These are phyloP conservation scores for Beauveria australis DNA, from an alignment of 2,329 filamentous ascomycete genomes.

Conservation along the genomic window DNA sequence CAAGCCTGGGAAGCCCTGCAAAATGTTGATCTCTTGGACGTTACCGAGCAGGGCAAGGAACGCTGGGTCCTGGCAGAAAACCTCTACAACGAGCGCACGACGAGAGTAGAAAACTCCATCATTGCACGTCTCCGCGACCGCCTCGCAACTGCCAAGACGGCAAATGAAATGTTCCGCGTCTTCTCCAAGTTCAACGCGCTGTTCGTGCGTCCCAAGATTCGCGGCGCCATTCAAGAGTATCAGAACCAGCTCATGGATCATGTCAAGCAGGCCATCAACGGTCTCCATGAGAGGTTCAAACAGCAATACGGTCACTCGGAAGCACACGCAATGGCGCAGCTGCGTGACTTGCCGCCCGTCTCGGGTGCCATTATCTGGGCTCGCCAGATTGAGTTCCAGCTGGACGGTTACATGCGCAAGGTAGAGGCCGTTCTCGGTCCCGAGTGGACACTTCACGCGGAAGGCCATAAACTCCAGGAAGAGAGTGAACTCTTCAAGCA, in stretches of 20 bases:
- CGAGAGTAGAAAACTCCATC: constrained; percentile 96
- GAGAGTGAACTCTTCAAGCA: constrained; percentile 92
- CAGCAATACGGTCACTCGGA: constrained; percentile 98
- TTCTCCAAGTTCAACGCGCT: constrained; percentile 99
- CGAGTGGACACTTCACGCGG: constrained; percentile 89
- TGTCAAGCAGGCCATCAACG: constrained; percentile 90
- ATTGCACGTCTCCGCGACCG: constrained; percentile 89
- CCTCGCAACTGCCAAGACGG: constrained; percentile 89
- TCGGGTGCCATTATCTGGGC: constrained; percentile 98
- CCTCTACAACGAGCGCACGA: constrained; percentile 94
- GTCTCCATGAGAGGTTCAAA: constrained; percentile 94
- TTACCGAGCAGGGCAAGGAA: constrained; percentile 80
- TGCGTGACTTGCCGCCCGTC: constrained; percentile 90
- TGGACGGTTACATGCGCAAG: constrained; percentile 96
- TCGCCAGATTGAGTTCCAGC: constrained; percentile 89
- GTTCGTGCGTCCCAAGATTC: constrained; percentile 97
- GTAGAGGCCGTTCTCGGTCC: constrained; percentile 96
- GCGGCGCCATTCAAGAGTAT: constrained; percentile 94
- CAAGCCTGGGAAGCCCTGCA: constrained; percentile 91
- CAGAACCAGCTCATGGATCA: constrained; percentile 97
- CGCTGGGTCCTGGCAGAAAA: constrained; percentile 92
- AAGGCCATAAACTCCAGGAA: constrained; percentile 86
- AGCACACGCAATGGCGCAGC: constrained; percentile 94
- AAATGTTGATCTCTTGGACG: constrained; percentile 91
- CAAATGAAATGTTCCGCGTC: constrained; percentile 99